A percentile compares a stretch with the other conserved stretches of the same genome.
Evolutionary conservation across 1,284 basidiomycete species (phyloP).

Genomic region (Sphagnurus paluster): DNA sequence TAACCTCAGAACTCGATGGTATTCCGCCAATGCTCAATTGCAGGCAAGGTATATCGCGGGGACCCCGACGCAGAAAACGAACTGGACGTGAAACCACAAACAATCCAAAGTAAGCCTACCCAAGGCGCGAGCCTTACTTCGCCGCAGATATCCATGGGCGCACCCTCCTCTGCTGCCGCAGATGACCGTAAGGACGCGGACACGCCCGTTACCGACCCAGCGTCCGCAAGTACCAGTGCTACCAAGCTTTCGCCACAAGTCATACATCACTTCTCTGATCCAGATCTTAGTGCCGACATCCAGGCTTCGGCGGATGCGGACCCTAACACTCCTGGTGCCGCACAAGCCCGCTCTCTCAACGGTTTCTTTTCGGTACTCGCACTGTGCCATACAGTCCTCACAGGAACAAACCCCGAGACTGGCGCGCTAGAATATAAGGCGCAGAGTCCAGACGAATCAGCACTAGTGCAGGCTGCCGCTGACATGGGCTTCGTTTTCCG

Average conservation of each 20-base stretch:
- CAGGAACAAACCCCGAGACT: slow-evolving; percentile 65
- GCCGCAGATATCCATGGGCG: slow-evolving; percentile 1
- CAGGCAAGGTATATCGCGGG: slow-evolving; percentile 78
- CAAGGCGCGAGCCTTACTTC: background rate
- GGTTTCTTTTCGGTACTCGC: slow-evolving; percentile 94
- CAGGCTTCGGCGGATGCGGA: slow-evolving; percentile 36
- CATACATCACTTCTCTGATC: slow-evolving; percentile 58
- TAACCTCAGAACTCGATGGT: slow-evolving; percentile 86
- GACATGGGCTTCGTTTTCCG: slow-evolving; percentile 94
- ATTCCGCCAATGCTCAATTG: slow-evolving; percentile 92
- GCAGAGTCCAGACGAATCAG: slow-evolving; percentile 96
- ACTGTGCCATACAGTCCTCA: slow-evolving; percentile 96
- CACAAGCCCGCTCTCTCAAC: slow-evolving; percentile 74
- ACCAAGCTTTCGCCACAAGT: slow-evolving; percentile 46
- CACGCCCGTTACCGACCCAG: slow-evolving; percentile 16
- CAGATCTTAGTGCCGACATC: slow-evolving; percentile 40
- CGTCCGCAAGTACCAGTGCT: slow-evolving; percentile 18
- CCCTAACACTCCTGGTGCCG: slow-evolving; percentile 51
- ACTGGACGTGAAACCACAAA: slow-evolving; percentile 7
- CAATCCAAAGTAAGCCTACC: background rate
- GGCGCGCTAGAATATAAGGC: slow-evolving; percentile 91
- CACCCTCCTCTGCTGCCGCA: slow-evolving; percentile 6
- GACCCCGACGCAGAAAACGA: slow-evolving; percentile 43
- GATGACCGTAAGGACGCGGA: background rate
- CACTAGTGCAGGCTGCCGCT: slow-evolving; percentile 96